A percentile compares a stretch with the other conserved stretches of the same genome.
phyloP scores from a whole-genome alignment of 768 basidiomycete species.

The Naganishia vaughanmartiniae region DNA sequence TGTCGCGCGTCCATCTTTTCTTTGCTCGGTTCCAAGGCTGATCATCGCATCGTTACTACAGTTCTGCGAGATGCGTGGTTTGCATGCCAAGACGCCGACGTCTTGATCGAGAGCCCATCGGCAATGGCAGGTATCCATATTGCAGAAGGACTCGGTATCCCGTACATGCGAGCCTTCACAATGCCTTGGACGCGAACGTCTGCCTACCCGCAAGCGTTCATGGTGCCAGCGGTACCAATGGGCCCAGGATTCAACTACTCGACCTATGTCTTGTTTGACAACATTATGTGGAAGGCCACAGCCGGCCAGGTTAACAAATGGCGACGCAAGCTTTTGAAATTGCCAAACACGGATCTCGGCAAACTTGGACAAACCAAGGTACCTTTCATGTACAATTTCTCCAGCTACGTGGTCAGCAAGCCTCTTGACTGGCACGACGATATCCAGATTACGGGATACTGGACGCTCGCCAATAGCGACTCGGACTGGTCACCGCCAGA shows the following conservation, averaged over 20 bases:
- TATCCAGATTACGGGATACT: slow-evolving; percentile 59
- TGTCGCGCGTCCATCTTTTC: slow-evolving; percentile 50
- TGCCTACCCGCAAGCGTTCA: slow-evolving; percentile 66
- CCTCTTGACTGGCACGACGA: slow-evolving; percentile 68
- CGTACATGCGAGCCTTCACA: slow-evolving; percentile 59
- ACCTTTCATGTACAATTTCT: slow-evolving; percentile 61
- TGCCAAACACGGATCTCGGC: slow-evolving; percentile 63
- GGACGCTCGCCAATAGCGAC: slow-evolving; percentile 68
- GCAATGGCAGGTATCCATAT: slow-evolving; percentile 72
- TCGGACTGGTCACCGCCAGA: slow-evolving; percentile 60
- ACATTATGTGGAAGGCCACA: slow-evolving; percentile 68
- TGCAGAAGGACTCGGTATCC: slow-evolving; percentile 65
- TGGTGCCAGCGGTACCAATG: slow-evolving; percentile 62
- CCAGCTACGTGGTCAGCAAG: slow-evolving; percentile 65
- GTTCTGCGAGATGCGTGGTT: slow-evolving; percentile 60
- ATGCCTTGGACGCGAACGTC: slow-evolving; percentile 56
- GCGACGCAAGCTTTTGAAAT: slow-evolving; percentile 59
- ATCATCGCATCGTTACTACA: background rate
- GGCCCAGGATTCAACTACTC: slow-evolving; percentile 60
- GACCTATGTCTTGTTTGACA: slow-evolving; percentile 62
- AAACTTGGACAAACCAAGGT: slow-evolving; percentile 61
- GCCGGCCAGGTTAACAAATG: slow-evolving; percentile 67
- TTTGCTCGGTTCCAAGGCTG: background rate
- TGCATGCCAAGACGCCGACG: slow-evolving; percentile 65
- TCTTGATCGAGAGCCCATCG: slow-evolving; percentile 66